Percentiles rank a stretch among this genome's conserved stretches.
Conservation (phyloP, 805 yeast species). For the Helenozyma rhizophorensis region DNA sequence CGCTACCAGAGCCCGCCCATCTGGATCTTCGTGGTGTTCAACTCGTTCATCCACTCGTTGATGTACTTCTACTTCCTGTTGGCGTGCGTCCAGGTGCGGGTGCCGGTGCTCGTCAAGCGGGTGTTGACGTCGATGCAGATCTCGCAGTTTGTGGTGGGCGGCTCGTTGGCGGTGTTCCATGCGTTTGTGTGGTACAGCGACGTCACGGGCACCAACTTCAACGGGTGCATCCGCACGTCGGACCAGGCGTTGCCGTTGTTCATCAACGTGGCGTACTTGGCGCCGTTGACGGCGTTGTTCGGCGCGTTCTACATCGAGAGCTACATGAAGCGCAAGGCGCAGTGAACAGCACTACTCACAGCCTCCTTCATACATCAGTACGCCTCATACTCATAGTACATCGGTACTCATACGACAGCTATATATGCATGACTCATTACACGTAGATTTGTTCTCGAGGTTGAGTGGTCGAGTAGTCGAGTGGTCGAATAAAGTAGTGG, state of each 20-base stretch:
- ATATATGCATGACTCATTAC: no score
- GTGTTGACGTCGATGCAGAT: conserved; percentile 64
- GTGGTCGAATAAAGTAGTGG: no score
- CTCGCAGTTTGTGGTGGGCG: conserved; percentile 65
- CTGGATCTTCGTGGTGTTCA: conserved; percentile 77
- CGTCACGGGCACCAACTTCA: conserved; percentile 30
- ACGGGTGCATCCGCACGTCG: conserved; percentile 49
- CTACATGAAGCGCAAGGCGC: conserved; percentile 33
- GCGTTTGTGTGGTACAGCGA: conserved; percentile 58
- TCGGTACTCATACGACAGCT: no score
- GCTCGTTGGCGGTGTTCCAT: conserved; percentile 61
- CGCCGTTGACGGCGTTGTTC: conserved; percentile 64
- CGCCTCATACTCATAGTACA: no score
- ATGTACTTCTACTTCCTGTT: conserved; percentile 70
- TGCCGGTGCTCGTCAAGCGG: conserved; percentile 55
- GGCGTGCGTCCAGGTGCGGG: conserved; percentile 52
- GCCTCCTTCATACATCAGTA: neutral
- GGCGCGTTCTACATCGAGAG: conserved; percentile 63
- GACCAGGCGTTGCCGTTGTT: conserved; percentile 61
- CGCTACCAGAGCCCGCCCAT: conserved; percentile 69
- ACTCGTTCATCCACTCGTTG: conserved; percentile 71
- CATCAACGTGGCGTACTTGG: conserved; percentile 59
- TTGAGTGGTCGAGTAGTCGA: no score
- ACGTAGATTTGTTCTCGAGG: no score
- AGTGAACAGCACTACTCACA: no score